These are phyloP conservation scores for Pleurotus platypus DNA, from an alignment of 768 basidiomycete species.

Conservation along the genomic window DNA sequence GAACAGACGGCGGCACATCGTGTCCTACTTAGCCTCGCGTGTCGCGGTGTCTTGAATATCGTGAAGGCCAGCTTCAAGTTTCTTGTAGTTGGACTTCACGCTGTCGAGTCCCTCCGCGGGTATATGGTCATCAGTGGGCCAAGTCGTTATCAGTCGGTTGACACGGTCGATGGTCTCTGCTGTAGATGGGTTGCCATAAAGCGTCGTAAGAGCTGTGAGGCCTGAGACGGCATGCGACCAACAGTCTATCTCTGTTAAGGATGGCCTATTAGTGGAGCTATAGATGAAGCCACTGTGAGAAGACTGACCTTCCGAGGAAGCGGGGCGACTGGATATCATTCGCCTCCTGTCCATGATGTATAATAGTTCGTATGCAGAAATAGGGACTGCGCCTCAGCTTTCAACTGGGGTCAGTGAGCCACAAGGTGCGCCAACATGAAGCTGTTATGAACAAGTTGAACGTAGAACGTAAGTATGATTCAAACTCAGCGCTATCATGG, in stretches of 20 bases:
- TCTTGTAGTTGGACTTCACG: slow-evolving; percentile 61
- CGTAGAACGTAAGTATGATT: not conserved
- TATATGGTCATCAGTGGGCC: slow-evolving; percentile 69
- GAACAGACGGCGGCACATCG: slow-evolving; percentile 3
- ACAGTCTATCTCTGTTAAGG: slow-evolving; percentile 61
- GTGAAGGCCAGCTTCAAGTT: slow-evolving; percentile 55
- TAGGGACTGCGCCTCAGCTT: not conserved
- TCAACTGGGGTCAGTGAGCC: not conserved
- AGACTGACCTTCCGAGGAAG: slow-evolving; percentile 69
- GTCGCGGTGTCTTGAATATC: slow-evolving; percentile 60
- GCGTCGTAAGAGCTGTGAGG: slow-evolving; percentile 49
- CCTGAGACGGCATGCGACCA: slow-evolving; percentile 70
- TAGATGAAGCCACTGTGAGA: not conserved
- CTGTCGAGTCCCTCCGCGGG: slow-evolving; percentile 65
- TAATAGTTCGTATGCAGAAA: not conserved
- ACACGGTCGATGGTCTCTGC: slow-evolving; percentile 66
- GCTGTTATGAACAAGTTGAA: not conserved
- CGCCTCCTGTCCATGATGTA: slow-evolving; percentile 64
- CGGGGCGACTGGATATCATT: slow-evolving; percentile 55
- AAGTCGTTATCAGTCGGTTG: slow-evolving; percentile 66
- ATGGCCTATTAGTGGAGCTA: too few species aligned
- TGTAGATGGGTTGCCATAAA: slow-evolving; percentile 46
- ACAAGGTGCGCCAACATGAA: not conserved
- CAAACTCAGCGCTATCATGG: slow-evolving; percentile 8
- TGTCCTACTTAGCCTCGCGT: slow-evolving; percentile 59